Percentiles rank a stretch among this genome's conserved stretches.
Conservation (phyloP, 2,329 filamentous ascomycete genomes). For the Penicillium glabrum region DNA sequence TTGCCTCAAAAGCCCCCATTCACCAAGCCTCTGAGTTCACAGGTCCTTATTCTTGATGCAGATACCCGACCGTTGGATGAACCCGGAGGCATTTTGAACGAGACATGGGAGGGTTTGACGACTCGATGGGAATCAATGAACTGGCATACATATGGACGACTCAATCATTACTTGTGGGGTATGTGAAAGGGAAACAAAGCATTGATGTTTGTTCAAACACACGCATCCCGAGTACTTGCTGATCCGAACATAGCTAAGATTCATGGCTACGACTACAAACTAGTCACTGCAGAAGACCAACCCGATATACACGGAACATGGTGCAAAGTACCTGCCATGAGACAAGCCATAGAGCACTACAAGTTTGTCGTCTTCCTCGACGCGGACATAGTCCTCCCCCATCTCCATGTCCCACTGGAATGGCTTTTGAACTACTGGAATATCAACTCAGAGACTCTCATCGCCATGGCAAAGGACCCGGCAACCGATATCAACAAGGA, state of each 20-base stretch:
- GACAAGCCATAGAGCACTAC: constrained; percentile 41
- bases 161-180: constrained; percentile 44
- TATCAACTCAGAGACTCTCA: constrained; percentile 39
- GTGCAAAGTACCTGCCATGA: constrained; percentile 45
- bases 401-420: constrained; percentile 48
- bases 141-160: constrained; percentile 23
- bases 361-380: constrained; percentile 48
- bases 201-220: not conserved
- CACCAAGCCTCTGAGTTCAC: constrained; percentile 8
- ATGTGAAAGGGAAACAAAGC: not conserved
- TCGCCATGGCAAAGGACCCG: constrained; percentile 50
- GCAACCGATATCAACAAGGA: constrained; percentile 41
- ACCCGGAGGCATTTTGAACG: constrained; percentile 13
- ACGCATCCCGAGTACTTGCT: not conserved
- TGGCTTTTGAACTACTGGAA: constrained; percentile 52
- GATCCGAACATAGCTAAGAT: constrained; percentile 35
- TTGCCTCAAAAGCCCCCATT: not conserved
- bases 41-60: constrained; percentile 15
- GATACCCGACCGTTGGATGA: constrained; percentile 15
- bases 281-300: constrained; percentile 42
- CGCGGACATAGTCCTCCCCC: constrained; percentile 44
- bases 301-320: constrained; percentile 49
- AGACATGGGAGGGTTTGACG: not conserved
- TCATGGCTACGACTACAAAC: constrained; percentile 53
- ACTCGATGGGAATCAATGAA: not conserved